These are phyloP conservation scores for Fraxinus americana DNA, from an alignment of 257 asterid genomes.

Conservation along the genomic window DNA sequence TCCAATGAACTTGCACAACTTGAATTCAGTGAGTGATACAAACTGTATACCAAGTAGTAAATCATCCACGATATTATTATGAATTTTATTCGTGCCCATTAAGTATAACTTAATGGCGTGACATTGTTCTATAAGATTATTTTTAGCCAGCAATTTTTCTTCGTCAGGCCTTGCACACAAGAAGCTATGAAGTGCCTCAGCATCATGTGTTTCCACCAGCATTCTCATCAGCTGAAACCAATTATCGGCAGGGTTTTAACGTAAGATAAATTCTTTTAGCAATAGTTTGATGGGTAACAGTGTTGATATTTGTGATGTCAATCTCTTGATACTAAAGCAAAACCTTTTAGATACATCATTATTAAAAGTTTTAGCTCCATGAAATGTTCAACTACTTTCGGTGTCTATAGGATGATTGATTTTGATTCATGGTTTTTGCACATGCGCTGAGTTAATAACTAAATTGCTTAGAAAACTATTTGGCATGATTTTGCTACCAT, in stretches of 20 bases:
- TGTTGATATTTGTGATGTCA: neutral
- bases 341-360: no score
- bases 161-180: conserved; percentile 11
- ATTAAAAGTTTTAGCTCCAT: neutral
- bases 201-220: conserved; percentile 9
- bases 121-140: neutral
- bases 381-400: neutral
- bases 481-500: no score
- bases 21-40: conserved; percentile 25
- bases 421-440: no score
- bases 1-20: conserved; percentile 23
- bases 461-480: no score
- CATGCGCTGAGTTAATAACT: no score
- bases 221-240: conserved; percentile 1
- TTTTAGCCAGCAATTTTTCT: neutral
- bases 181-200: conserved; percentile 17
- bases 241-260: conserved; percentile 20
- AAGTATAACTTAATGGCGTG: neutral
- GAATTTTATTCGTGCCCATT: neutral
- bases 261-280: conserved; percentile 17
- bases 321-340: no score
- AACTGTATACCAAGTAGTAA: neutral
- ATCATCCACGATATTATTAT: neutral
- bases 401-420: no score
- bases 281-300: neutral